Evolutionary conservation across 345 rosid genomes (phyloP).

Genomic region (Linum tenue): DNA sequence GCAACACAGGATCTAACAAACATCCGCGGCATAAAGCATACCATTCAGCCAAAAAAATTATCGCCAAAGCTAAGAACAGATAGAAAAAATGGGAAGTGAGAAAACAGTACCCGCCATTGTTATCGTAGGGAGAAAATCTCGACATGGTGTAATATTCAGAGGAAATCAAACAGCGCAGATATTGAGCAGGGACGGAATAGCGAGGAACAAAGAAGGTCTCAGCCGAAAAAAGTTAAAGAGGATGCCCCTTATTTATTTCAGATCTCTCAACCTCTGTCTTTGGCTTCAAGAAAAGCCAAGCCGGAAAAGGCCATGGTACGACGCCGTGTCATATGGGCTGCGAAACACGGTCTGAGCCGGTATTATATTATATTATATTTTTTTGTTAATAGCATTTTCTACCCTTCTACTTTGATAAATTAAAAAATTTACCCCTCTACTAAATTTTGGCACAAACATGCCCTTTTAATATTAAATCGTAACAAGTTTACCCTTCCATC

Average conservation of each 20-base stretch:
- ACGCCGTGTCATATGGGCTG: neutral
- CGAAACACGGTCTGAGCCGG: too few species aligned
- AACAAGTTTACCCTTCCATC: too few species aligned
- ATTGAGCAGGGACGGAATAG: slow-evolving; percentile 5
- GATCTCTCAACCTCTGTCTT: slow-evolving; percentile 32
- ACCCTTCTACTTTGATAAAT: too few species aligned
- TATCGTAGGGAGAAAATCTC: slow-evolving; percentile 85
- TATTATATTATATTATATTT: too few species aligned
- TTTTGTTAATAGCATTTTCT: too few species aligned
- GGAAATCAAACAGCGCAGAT: neutral
- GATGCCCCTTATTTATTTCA: slow-evolving; percentile 1
- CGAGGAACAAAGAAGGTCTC: neutral
- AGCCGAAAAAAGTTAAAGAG: slow-evolving; percentile 1
- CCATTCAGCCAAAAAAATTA: neutral
- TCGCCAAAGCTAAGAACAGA: neutral
- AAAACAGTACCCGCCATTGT: slow-evolving; percentile 85
- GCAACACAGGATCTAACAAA: slow-evolving; percentile 73
- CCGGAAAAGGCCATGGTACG: neutral
- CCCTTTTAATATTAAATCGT: too few species aligned
- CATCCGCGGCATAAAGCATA: neutral
- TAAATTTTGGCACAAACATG: too few species aligned
- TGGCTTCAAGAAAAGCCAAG: slow-evolving; percentile 18
- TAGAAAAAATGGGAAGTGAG: neutral
- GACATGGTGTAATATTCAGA: slow-evolving; percentile 59
- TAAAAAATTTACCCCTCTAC: too few species aligned